Percentiles rank a stretch among this genome's conserved stretches.
Evolutionary conservation across 306 rosid genomes (phyloP).

Genomic region (Nissolia schottii): DNA sequence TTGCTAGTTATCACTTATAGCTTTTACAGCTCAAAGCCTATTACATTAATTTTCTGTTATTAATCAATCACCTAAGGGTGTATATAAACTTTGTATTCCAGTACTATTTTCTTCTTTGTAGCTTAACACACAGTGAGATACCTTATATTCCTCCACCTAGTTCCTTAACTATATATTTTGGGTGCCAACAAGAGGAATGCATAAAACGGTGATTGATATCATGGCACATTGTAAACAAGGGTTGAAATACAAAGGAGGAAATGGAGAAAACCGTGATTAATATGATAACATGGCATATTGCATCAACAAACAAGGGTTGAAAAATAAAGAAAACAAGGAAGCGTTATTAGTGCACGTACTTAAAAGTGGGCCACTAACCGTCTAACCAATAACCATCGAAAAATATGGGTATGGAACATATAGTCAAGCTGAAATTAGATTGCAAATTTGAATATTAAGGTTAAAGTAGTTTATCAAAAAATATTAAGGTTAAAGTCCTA

Average conservation of each 20-base stretch:
- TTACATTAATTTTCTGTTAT: too few relatives aligned
- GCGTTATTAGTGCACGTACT: conserved; percentile 1
- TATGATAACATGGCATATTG: neutral
- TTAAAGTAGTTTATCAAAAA: neutral
- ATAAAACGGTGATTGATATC: too few relatives aligned
- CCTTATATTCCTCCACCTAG: too few relatives aligned
- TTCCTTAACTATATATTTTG: too few relatives aligned
- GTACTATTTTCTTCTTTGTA: too few relatives aligned
- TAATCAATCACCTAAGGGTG: too few relatives aligned
- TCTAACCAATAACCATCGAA: conserved; percentile 32
- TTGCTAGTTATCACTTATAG: too few relatives aligned
- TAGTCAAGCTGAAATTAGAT: conserved; percentile 14
- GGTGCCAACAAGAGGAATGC: too few relatives aligned
- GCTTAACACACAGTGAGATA: too few relatives aligned
- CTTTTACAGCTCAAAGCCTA: too few relatives aligned
- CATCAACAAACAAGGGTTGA: conserved; percentile 16
- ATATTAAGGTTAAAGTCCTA: conserved; percentile 16
- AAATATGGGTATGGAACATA: conserved; percentile 14
- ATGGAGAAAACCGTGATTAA: neutral
- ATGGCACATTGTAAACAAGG: too few relatives aligned
- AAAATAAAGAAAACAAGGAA: conserved; percentile 6
- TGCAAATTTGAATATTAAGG: conserved; percentile 20
- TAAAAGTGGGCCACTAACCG: conserved; percentile 43
- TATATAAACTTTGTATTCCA: too few relatives aligned
- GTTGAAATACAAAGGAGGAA: neutral